A percentile compares a stretch with the other conserved stretches of the same genome.
Evolutionary conservation across 2,329 filamentous ascomycete species (phyloP).

Genomic region (Trichothecium sympodiale): DNA sequence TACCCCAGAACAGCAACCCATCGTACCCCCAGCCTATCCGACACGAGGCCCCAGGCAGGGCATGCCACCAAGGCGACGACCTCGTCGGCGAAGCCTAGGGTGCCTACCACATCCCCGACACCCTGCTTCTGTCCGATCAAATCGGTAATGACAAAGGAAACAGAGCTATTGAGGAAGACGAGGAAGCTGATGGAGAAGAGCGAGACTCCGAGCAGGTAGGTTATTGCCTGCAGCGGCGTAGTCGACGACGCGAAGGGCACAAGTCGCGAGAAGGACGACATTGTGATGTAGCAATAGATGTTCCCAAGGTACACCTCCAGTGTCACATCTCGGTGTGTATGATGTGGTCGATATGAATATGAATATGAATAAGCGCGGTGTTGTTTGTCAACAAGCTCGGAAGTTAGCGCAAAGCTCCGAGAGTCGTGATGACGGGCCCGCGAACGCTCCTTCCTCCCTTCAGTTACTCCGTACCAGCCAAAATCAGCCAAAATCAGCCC

Average conservation of each 20-base stretch:
- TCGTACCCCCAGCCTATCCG: slow-evolving; percentile 66
- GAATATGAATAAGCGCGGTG: too few relatives aligned
- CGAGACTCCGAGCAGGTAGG: slow-evolving; percentile 72
- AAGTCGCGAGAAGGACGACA: slow-evolving; percentile 29
- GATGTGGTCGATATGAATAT: too few relatives aligned
- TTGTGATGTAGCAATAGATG: slow-evolving; percentile 9
- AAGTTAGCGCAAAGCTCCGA: too few relatives aligned
- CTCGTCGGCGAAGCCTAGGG: slow-evolving; percentile 77
- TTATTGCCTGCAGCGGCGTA: slow-evolving; percentile 51
- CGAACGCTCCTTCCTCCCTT: too few relatives aligned
- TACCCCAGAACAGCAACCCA: slow-evolving; percentile 70
- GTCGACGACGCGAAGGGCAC: slow-evolving; percentile 49
- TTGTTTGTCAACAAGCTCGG: too few relatives aligned
- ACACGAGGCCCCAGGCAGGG: slow-evolving; percentile 67
- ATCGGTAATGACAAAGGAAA: slow-evolving; percentile 79
- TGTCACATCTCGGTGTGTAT: too few relatives aligned
- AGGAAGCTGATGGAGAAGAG: slow-evolving; percentile 84
- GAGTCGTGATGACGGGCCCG: too few relatives aligned
- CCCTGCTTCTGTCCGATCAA: slow-evolving; percentile 61
- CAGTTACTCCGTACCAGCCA: too few relatives aligned
- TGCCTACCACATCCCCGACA: slow-evolving; percentile 74
- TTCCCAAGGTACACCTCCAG: too few relatives aligned
- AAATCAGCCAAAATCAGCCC: too few relatives aligned
- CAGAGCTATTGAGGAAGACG: slow-evolving; percentile 76
- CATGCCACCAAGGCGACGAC: slow-evolving; percentile 71